These are phyloP conservation scores for Penicillium sp. DNA, from an alignment of 2,329 filamentous ascomycete species.

Conservation along the genomic window DNA sequence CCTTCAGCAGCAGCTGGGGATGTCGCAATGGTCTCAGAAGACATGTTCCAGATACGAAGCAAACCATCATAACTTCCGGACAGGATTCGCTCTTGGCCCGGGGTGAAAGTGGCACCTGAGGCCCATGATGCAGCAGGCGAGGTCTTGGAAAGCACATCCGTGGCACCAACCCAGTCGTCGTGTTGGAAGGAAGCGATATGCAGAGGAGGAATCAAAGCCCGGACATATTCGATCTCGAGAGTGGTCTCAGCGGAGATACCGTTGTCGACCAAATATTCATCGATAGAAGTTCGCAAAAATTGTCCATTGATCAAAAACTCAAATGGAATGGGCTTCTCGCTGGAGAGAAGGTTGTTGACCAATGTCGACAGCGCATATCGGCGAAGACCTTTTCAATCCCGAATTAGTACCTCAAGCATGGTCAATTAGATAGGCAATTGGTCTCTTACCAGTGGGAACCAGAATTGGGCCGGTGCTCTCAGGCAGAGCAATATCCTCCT, in stretches of 20 bases:
- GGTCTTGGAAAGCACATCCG: slow-evolving; percentile 75
- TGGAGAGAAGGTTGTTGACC: slow-evolving; percentile 62
- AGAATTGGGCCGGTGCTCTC: slow-evolving; percentile 59
- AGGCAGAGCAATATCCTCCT: slow-evolving; percentile 56
- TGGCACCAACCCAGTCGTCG: slow-evolving; percentile 91
- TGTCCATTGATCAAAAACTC: slow-evolving; percentile 95
- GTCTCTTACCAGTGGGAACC: slow-evolving; percentile 56
- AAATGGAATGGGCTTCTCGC: slow-evolving; percentile 58
- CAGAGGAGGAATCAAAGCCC: slow-evolving; percentile 83
- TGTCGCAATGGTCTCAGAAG: slow-evolving; percentile 79
- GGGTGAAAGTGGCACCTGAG: slow-evolving; percentile 45
- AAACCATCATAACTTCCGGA: slow-evolving; percentile 93
- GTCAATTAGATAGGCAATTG: not conserved
- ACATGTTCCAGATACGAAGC: slow-evolving; percentile 84
- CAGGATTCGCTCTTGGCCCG: slow-evolving; percentile 72
- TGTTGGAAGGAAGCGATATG: slow-evolving; percentile 94
- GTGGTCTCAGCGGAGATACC: slow-evolving; percentile 88
- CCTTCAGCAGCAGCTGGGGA: slow-evolving; percentile 67
- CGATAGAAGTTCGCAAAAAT: slow-evolving; percentile 84
- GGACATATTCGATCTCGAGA: slow-evolving; percentile 87
- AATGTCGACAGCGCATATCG: slow-evolving; percentile 63
- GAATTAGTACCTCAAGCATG: slow-evolving; percentile 15
- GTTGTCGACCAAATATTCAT: slow-evolving; percentile 83
- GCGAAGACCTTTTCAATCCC: slow-evolving; percentile 49
- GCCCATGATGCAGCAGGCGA: slow-evolving; percentile 64